Base-by-base conservation (phyloP, 768 basidiomycete genomes). In the Macrolepiota dolichaula region DNA sequence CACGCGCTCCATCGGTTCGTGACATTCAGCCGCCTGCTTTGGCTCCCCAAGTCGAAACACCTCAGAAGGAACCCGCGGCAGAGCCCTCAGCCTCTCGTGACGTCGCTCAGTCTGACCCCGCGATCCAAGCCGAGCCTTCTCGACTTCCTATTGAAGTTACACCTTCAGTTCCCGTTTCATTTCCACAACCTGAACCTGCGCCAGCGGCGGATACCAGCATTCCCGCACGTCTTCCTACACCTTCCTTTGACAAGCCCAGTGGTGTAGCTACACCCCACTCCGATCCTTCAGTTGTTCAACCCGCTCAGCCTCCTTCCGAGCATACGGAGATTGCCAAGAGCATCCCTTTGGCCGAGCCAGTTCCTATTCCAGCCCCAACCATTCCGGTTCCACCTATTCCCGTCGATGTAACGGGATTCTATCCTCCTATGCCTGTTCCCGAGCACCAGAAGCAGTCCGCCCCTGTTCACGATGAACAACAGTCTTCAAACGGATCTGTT, bases 1-100 rank as follows among this genome's bases (percentile, higher is more conserved):
- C 57, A 44, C 42, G 52, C 2, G 55, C 62, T 55, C 58, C 67
- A 35, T 51, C 62, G 17, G 49, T 62, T 24, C 46, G 50, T 13
- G 64, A 58, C 6, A 49, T 57, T n/a, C 27, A 60, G 25, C 51
- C 35, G 12, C 40, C 54, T 17, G 22, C 29, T 32, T 42, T 56
- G 9, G 51, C 27, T 44, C 27, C 52, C 19, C 11, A 57, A 24
- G 57, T 11, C 13, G 36, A 37, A 13, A 22, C 4, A 15, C 35
- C 13, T 25, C 13, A 22, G 22, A 37, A 42, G 25, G 47, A 36
- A 37, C 12, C 47, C 10, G 57, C 49, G 24, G 19, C 35, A 10
- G 46, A 57, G 12, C 19, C 46, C 11, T 50, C 46, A 11, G 15
- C 32, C 13, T 15, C 47, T 50, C 46, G 17, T 4, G 46, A 57